Conservation (phyloP, 371 early-diverging fungal genomes). For the Cokeromyces recurvatus region DNA sequence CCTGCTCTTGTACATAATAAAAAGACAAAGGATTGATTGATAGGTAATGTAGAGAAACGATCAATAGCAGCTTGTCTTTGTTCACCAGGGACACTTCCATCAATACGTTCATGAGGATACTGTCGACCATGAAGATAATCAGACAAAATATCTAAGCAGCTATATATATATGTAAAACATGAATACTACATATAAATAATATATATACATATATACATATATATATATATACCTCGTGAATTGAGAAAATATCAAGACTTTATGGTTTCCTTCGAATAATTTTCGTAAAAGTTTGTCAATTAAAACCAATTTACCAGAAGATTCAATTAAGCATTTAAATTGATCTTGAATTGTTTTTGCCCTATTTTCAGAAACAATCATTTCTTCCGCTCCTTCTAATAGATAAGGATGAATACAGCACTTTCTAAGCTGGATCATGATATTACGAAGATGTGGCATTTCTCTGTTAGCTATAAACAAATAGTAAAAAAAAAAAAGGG, state of each 20-base stretch:
- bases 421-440: constrained; percentile 81
- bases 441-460: constrained; percentile 62
- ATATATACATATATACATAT: too few species aligned
- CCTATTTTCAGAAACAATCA: constrained; percentile 61
- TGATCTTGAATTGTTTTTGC: constrained; percentile 60
- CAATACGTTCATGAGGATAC: constrained; percentile 87
- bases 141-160: constrained; percentile 80
- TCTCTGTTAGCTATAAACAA: constrained; percentile 36
- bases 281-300: constrained; percentile 86
- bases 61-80: constrained; percentile 95
- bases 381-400: constrained; percentile 84
- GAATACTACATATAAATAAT: too few species aligned
- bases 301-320: constrained; percentile 85
- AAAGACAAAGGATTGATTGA: constrained; percentile 79
- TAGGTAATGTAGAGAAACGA: constrained; percentile 75
- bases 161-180: constrained; percentile 1
- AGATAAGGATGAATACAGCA: constrained; percentile 88
- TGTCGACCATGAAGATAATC: constrained; percentile 79
- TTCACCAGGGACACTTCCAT: constrained; percentile 85
- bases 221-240: constrained; percentile 64
- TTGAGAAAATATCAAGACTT: constrained; percentile 95
- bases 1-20: constrained; percentile 87
- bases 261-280: constrained; percentile 79
- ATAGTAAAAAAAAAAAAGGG: too few species aligned
- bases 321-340: constrained; percentile 73